Evolutionary conservation across 2,329 filamentous ascomycete genomes (phyloP).

Genomic region (Fusarium setosum): DNA sequence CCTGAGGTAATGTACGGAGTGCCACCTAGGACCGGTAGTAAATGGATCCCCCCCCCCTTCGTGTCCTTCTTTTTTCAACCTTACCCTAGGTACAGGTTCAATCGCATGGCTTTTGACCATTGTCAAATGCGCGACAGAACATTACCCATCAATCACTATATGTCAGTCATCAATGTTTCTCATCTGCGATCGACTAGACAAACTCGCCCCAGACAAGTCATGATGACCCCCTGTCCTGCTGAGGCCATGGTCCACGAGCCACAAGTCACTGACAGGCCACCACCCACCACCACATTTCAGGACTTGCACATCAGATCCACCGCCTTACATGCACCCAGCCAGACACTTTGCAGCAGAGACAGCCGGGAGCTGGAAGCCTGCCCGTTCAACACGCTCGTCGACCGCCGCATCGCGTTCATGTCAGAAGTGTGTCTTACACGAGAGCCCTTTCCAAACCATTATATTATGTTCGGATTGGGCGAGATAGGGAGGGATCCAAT

Average conservation of each 20-base stretch:
- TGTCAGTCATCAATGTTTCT: too few species aligned
- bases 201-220: slow-evolving; percentile 2
- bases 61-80: slow-evolving; percentile 8
- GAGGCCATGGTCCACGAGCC: slow-evolving; percentile 30
- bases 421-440: background rate
- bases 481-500: too few species aligned
- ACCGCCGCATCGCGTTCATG: background rate
- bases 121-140: too few species aligned
- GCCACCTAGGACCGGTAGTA: background rate
- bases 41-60: background rate
- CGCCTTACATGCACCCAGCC: slow-evolving; percentile 19
- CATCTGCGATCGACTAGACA: background rate
- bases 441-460: too few species aligned
- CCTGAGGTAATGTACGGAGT: slow-evolving; percentile 4
- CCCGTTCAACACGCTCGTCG: background rate
- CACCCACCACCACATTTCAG: slow-evolving; percentile 9
- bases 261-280: slow-evolving; percentile 31
- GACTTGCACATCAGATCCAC: slow-evolving; percentile 14
- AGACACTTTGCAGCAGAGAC: slow-evolving; percentile 6
- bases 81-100: background rate
- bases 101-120: too few species aligned
- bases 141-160: too few species aligned
- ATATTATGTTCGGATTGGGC: too few species aligned
- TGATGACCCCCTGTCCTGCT: slow-evolving; percentile 9
- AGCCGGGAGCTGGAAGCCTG: background rate